Evolutionary conservation across 768 basidiomycete genomes (phyloP).

Genomic region (Fomitopsis pulvina): DNA sequence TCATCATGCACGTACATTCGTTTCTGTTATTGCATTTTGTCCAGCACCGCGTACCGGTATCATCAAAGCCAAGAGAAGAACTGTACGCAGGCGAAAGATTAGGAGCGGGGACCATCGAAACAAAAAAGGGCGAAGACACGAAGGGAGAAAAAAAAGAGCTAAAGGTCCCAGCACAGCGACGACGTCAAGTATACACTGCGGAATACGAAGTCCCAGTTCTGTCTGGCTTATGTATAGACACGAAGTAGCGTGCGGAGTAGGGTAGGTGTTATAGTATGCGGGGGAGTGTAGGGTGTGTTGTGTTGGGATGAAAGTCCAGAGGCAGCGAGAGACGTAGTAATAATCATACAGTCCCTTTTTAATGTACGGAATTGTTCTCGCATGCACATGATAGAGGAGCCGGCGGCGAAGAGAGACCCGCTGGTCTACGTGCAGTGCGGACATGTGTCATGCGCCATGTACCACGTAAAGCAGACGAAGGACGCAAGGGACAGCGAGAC

Average conservation of each 20-base stretch:
- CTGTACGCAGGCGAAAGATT: background rate
- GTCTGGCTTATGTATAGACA: too few relatives aligned
- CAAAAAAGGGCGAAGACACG: background rate
- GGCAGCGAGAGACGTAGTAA: slow-evolving; percentile 1
- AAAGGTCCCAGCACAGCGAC: background rate
- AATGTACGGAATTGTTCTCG: background rate
- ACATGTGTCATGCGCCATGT: background rate
- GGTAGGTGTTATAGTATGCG: background rate
- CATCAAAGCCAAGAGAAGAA: background rate
- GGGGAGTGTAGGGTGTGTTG: background rate
- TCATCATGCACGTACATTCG: too few relatives aligned
- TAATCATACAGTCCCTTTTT: slow-evolving; percentile 4
- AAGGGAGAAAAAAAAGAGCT: background rate
- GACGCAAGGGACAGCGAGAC: too few relatives aligned
- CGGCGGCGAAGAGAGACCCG: background rate
- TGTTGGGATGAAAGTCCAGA: background rate
- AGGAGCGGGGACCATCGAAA: background rate
- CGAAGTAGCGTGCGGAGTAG: too few relatives aligned
- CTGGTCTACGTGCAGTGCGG: background rate
- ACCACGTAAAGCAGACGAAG: background rate
- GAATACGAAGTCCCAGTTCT: too few relatives aligned
- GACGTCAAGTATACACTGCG: background rate
- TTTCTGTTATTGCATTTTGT: slow-evolving; percentile 1
- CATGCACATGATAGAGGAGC: background rate
- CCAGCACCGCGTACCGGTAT: background rate